phyloP scores from a whole-genome alignment of 1,284 basidiomycete genomes.

The Boletellus sp. region DNA sequence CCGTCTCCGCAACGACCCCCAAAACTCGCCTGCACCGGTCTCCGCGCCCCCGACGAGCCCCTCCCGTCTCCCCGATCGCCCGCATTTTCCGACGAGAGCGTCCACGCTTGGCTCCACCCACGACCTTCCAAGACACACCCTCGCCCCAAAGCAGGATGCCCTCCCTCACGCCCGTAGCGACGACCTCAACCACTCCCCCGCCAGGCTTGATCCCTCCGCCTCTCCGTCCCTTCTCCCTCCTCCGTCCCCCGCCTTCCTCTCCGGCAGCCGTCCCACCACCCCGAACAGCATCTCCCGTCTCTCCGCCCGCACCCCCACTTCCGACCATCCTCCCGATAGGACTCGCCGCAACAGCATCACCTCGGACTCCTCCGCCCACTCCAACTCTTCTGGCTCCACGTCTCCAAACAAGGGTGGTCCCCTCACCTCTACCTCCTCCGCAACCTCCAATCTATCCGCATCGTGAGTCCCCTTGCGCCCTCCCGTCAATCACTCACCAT shows the following conservation, averaged over 20 bases:
- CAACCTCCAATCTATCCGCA: constrained; percentile 42
- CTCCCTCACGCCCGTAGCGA: constrained; percentile 57
- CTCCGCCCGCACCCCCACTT: constrained; percentile 46
- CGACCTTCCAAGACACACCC: constrained; percentile 51
- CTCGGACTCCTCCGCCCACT: constrained; percentile 49
- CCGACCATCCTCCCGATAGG: constrained; percentile 46
- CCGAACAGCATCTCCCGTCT: constrained; percentile 45
- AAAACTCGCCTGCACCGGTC: constrained; percentile 21
- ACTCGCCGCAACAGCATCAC: constrained; percentile 43
- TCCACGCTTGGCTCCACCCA: constrained; percentile 52
- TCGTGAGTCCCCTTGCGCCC: constrained; percentile 38
- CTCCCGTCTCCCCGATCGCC: constrained; percentile 46
- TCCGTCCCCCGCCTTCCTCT: constrained; percentile 48
- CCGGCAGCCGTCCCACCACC: constrained; percentile 51
- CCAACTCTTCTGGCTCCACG: constrained; percentile 42
- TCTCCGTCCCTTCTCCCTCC: constrained; percentile 36
- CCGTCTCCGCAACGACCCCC: constrained; percentile 30
- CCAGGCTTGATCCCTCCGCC: constrained; percentile 21
- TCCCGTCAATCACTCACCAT: constrained; percentile 15
- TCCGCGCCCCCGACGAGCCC: constrained; percentile 36
- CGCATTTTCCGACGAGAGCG: constrained; percentile 53
- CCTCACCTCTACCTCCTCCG: constrained; percentile 43
- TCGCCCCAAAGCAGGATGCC: constrained; percentile 35
- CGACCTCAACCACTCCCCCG: constrained; percentile 58
- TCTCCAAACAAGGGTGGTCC: constrained; percentile 43